Evolutionary conservation across 2,329 filamentous ascomycete species (phyloP), one percentile per base, ranked within the genome.

Genomic region (Sclerotinia minor): DNA sequence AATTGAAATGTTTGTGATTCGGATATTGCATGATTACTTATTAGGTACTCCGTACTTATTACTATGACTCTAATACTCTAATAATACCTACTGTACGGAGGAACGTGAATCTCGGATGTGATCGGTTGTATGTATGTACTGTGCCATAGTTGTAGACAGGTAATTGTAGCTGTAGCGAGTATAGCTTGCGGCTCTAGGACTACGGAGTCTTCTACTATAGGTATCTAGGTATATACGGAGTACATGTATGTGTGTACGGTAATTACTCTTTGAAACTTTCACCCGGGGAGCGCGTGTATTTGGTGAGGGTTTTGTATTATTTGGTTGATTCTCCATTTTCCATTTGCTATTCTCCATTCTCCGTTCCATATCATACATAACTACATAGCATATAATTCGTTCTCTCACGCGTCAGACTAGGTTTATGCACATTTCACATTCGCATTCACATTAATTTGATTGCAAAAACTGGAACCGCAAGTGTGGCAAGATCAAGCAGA

Each of bases 1-100:
- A 26, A 61, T 61, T 61, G 44, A 60, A 60, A 35, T 47, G 58
- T 60, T 60, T 47, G 59, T 50, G 58, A 50, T 49, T 61, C 58
- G 58, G 58, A 61, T 26, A 61, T 61, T 61, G 49, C 44, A 50
- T 50, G 49, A 45, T 61, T 50, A 15, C 38, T 41, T 35, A 8
- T 9, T 32, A 32, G 6, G 32, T 2, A 29, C n/a, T n/a, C n/a
- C 29, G 29, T 29, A 29, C 29, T 29, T 29, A 29, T 29, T 35
- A 35, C 35, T 35, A 35, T 35, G 35, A 35, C 35, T 35, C 32
- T 35, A 35, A 35, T 35, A 41, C 38, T 41, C 38, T 15, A 50
- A n/a, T n/a, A n/a, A n/a, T n/a, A n/a, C n/a, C n/a, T n/a, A n/a
- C n/a, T n/a, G n/a, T n/a, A n/a, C n/a, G 38, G 45, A 61, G 58